Evolutionary conservation across 2,329 filamentous ascomycete genomes (phyloP).

Genomic region (Nigrospora sphaerica): DNA sequence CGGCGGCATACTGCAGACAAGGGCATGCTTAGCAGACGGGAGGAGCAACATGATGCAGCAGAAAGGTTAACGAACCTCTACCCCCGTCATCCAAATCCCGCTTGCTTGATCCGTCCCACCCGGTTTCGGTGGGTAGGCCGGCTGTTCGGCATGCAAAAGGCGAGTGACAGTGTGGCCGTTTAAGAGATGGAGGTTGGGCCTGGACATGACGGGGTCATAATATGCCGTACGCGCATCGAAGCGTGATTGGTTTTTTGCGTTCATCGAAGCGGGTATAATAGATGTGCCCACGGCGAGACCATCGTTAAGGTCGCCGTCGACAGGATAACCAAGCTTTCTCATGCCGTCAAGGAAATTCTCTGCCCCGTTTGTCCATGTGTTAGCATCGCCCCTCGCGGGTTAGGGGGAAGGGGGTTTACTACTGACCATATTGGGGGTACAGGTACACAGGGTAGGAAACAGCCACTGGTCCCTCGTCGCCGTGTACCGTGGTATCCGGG

Average conservation of each 20-base stretch:
- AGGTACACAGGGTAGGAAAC: too few species aligned
- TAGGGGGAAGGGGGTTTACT: too few species aligned
- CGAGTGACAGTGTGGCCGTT: slow-evolving; percentile 30
- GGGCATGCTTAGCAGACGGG: neutral
- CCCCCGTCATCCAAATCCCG: slow-evolving; percentile 19
- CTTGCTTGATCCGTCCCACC: too few species aligned
- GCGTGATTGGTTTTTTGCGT: slow-evolving; percentile 30
- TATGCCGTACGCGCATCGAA: slow-evolving; percentile 32
- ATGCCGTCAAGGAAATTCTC: slow-evolving; percentile 29
- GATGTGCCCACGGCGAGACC: slow-evolving; percentile 27
- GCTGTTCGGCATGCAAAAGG: slow-evolving; percentile 16
- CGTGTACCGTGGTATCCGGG: too few species aligned
- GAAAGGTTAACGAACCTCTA: slow-evolving; percentile 24
- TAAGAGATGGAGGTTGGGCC: slow-evolving; percentile 30
- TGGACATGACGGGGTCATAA: slow-evolving; percentile 25
- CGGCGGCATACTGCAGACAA: slow-evolving; percentile 17
- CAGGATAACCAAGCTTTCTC: slow-evolving; percentile 26
- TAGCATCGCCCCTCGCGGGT: too few species aligned
- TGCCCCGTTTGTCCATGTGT: slow-evolving; percentile 5
- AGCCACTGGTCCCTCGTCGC: too few species aligned
- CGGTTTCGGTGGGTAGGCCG: neutral
- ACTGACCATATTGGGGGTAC: too few species aligned
- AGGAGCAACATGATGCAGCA: neutral
- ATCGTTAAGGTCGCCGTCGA: slow-evolving; percentile 26
- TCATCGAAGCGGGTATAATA: slow-evolving; percentile 29